Evolutionary conservation across 2,329 filamentous ascomycete genomes (phyloP).

Genomic region (Furcasterigmium sp.): DNA sequence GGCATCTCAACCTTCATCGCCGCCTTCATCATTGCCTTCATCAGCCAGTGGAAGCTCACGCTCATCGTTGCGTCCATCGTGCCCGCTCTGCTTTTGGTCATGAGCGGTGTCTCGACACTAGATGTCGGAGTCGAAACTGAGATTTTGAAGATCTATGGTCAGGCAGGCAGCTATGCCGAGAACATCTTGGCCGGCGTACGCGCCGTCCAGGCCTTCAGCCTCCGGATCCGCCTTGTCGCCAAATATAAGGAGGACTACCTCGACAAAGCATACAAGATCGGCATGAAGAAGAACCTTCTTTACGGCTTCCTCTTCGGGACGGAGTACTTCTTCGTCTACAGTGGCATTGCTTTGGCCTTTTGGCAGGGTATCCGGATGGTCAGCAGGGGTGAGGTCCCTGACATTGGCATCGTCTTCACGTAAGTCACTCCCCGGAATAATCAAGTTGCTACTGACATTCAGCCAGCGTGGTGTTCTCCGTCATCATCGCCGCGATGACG

Average conservation of each 20-base stretch:
- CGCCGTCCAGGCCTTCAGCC: constrained; percentile 10
- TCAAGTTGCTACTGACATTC: constrained; percentile 19
- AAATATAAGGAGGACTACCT: constrained; percentile 10
- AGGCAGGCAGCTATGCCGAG: constrained; percentile 19
- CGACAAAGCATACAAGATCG: constrained; percentile 4
- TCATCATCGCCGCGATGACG: constrained; percentile 15
- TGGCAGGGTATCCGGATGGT: constrained; percentile 30
- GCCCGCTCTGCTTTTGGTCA: constrained; percentile 6
- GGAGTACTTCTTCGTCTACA: constrained; percentile 8
- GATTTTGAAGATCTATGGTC: constrained; percentile 18
- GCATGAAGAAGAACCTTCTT: constrained; percentile 7
- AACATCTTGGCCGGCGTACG: constrained; percentile 13
- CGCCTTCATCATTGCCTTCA: constrained; percentile 27
- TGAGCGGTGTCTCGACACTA: constrained; percentile 15
- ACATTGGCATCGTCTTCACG: constrained; percentile 10
- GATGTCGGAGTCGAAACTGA: constrained; percentile 16
- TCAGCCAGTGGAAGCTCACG: constrained; percentile 32
- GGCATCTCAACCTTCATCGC: constrained; percentile 25
- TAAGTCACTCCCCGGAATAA: neutral
- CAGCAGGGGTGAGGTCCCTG: constrained; percentile 10
- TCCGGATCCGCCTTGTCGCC: constrained; percentile 3
- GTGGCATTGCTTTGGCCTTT: constrained; percentile 11
- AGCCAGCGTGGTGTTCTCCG: constrained; percentile 16
- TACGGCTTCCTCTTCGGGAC: constrained; percentile 6
- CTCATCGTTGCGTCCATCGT: constrained; percentile 27